Conservation (phyloP, 2,329 filamentous ascomycete species). For the Ophiostoma triangulosporum region DNA sequence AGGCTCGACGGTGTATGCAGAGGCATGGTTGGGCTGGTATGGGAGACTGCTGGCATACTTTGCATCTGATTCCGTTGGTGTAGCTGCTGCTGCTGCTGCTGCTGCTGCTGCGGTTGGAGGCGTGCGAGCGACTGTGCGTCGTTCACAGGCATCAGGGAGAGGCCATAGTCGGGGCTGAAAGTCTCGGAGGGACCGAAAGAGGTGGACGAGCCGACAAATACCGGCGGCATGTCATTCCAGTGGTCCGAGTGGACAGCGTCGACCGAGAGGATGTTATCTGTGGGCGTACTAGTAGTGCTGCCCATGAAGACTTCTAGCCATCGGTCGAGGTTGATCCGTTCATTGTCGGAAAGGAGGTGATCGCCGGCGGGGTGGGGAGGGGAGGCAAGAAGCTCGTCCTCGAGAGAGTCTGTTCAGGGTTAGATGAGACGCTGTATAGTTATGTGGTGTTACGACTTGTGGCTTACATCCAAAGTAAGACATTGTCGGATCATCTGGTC, state of each 20-base stretch:
- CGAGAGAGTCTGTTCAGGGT: conserved; percentile 30
- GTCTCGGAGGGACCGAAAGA: conserved; percentile 42
- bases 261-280: conserved; percentile 23
- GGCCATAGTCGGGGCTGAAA: conserved; percentile 12
- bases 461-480: conserved; percentile 55
- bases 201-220: conserved; percentile 51
- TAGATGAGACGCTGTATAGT: neutral
- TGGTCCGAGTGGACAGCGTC: conserved; percentile 35
- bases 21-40: neutral
- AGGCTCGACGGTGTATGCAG: neutral
- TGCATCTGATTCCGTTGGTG: too few species aligned
- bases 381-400: conserved; percentile 29
- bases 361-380: conserved; percentile 50
- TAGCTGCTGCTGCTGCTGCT: neutral
- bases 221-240: conserved; percentile 48
- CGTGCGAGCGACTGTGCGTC: neutral
- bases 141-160: conserved; percentile 12
- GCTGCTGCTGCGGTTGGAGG: neutral
- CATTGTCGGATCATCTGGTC: conserved; percentile 30
- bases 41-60: too few species aligned
- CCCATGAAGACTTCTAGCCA: conserved; percentile 44
- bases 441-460: too few species aligned
- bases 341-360: conserved; percentile 49
- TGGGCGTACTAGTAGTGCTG: conserved; percentile 24
- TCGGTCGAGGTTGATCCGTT: conserved; percentile 41